Conservation (phyloP, 179 eudicot genomes). For the Pouteria campechiana region DNA sequence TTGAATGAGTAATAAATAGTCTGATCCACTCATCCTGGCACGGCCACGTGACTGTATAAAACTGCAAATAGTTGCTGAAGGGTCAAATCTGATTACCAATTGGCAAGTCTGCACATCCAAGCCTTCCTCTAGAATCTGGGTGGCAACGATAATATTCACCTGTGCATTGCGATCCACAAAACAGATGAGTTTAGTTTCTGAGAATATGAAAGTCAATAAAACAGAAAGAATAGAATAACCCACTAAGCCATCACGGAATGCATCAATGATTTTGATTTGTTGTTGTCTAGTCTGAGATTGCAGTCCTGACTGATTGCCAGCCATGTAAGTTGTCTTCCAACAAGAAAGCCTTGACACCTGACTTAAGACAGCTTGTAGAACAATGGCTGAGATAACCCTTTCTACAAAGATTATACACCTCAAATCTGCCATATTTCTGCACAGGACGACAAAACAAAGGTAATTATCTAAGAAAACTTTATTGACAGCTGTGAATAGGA, state of each 20-base stretch:
- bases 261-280: slow-evolving; percentile 68
- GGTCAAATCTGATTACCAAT: slow-evolving; percentile 83
- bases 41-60: slow-evolving; percentile 99
- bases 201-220: not conserved
- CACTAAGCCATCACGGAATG: slow-evolving; percentile 70
- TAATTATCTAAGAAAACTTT: not conserved
- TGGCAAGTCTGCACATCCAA: slow-evolving; percentile 93
- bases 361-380: slow-evolving; percentile 39
- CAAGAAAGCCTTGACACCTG: slow-evolving; percentile 33
- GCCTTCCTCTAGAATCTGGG: slow-evolving; percentile 90
- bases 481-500: too few species aligned
- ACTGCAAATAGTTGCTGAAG: slow-evolving; percentile 70
- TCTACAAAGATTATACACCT: slow-evolving; percentile 89
- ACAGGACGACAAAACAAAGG: not conserved
- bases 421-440: slow-evolving; percentile 47
- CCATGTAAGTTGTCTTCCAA: slow-evolving; percentile 69
- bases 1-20: slow-evolving; percentile 61
- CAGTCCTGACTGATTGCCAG: slow-evolving; percentile 47
- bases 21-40: slow-evolving; percentile 77
- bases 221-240: slow-evolving; percentile 2
- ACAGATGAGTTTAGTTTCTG: not conserved
- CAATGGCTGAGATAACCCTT: slow-evolving; percentile 74
- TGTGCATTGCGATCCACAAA: slow-evolving; percentile 10
- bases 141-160: slow-evolving; percentile 82
- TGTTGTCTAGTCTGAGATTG: slow-evolving; percentile 62